Evolutionary conservation across 164 flowering plant species (phyloP), one percentile per base, ranked within the genome.

Genomic region (Kalanchoe fedtschenkoi): DNA sequence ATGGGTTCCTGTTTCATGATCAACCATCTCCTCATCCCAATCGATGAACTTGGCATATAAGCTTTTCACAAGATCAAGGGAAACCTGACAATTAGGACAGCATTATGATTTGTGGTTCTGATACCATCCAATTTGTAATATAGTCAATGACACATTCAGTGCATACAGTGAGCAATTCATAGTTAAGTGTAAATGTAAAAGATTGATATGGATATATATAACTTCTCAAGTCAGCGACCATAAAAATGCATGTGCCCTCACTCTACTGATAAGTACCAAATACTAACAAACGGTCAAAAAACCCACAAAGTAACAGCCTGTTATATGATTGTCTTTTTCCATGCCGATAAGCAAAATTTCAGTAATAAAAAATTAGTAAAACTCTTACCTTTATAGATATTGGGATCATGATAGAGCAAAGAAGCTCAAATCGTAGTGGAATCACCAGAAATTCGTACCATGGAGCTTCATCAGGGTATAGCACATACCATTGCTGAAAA

Each of bases 371-470:
- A 60, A 24, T 53, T 43, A 19, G 43, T 16, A n/a, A 28, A 44
- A 35, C 26, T n/a, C 58, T 70, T 69, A 90, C 99, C 91, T 95
- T 95, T 65, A 91, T 88, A n/a, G 97, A 95, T 68, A 95, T 95
- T 15, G 99, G 99, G 61, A 95, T 95, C 99, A 95, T 95, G 68
- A 95, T 95, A 72, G 99, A 95, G 75, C 99, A 93, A 29, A 95
- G 85, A 70, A 95, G 97, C 84, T 95, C 99, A 82, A 95, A 95
- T 62, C 99, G 91, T 58, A 95, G 75, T 64, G 99, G 99, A 63
- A 95, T 95, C 60, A 95, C 79, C 75, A 95, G 66, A 24, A 95
- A 72, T 67, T 95, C 97, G 77, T 84, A 95, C 99, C 97, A 95
- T n/a, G 97, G 97, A 32, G 82, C 91, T 76, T 88, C 90, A 35